Evolutionary conservation across 1,139 yeast genomes (phyloP).

Genomic region (Candida glucosophila): DNA sequence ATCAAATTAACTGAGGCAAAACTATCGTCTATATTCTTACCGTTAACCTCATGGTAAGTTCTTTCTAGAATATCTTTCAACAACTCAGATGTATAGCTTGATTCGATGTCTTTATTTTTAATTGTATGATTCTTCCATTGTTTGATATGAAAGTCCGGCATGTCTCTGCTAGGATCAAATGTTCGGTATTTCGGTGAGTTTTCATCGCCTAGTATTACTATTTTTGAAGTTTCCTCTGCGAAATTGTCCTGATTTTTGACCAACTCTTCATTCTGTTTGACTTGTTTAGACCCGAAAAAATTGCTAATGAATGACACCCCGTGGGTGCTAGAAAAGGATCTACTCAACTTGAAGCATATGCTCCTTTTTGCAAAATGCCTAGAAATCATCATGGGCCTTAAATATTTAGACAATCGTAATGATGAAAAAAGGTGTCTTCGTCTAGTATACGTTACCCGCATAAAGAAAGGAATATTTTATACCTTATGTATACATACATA

Average conservation of each 20-base stretch:
- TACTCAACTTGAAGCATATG: too few relatives aligned
- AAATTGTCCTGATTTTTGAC: constrained; percentile 34
- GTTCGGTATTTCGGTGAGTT: constrained; percentile 26
- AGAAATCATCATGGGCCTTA: too few relatives aligned
- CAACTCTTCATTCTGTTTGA: constrained; percentile 21
- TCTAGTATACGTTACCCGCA: too few relatives aligned
- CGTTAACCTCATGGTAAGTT: constrained; percentile 17
- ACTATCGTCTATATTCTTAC: constrained; percentile 8
- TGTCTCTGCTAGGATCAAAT: constrained; percentile 20
- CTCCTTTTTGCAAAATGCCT: too few relatives aligned
- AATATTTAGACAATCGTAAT: too few relatives aligned
- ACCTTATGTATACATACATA: too few relatives aligned
- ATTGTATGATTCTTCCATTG: constrained; percentile 29
- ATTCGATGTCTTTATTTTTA: constrained; percentile 19
- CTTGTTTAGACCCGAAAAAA: constrained; percentile 13
- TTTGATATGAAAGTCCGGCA: constrained; percentile 25
- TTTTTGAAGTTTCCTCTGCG: constrained; percentile 23
- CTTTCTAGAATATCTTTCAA: constrained; percentile 18
- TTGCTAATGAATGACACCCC: constrained; percentile 9
- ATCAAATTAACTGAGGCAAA: constrained; percentile 17
- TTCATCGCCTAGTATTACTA: constrained; percentile 26
- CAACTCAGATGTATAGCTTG: constrained; percentile 17
- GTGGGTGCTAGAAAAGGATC: constrained; percentile 1
- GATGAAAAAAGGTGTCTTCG: too few relatives aligned
- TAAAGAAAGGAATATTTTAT: too few relatives aligned